Evolutionary conservation across 2,329 filamentous ascomycete genomes (phyloP), one percentile per base, ranked within the genome.

Genomic region (Fusarium heterosporum): DNA sequence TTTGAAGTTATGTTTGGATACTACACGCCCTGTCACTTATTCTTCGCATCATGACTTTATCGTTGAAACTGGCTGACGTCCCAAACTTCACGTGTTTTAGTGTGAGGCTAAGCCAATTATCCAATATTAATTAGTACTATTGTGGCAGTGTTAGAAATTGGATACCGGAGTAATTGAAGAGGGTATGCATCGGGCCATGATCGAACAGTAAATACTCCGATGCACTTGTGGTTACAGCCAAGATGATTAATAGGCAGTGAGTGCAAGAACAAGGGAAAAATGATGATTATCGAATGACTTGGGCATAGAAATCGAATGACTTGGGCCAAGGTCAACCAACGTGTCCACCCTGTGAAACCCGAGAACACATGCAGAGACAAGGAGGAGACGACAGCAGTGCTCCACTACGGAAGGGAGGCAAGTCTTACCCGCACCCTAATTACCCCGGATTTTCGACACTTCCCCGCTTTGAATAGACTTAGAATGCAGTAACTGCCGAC

Each of bases 361-460:
- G 49, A 61, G 22, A 39, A 47, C 57, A 46, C 36, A 19, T 5
- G n/a, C 36, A 36, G 55, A 46, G 64, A 50, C 32, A 36, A 16
- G 34, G 29, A 36, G 19, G 45, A 38, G 48, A 53, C 29, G 40
- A 34, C 26, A 45, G 61, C 26, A 28, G 55, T 61, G 54, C 68
- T 70, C 71, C 71, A 72, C 71, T 28, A 55, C 53, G 43, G 45
- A 58, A 68, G 68, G 62, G 30, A 60, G 54, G 66, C 55, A 66
- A 57, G 55, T 38, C 57, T 62, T 66, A 54, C 60, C 65, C 64
- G 65, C 55, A 58, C 65, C 58, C 54, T 72, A 64, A 62, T 63
- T 73, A 72, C 72, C 72, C 72, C 72, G 66, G 72, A 73, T 73
- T 73, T 73, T 73, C 68, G 22, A 25, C 16, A 36, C 16, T 63